Percentiles rank a stretch among this genome's conserved stretches.
Evolutionary conservation across 306 rosid species (phyloP).

Genomic region (Vicia villosa): DNA sequence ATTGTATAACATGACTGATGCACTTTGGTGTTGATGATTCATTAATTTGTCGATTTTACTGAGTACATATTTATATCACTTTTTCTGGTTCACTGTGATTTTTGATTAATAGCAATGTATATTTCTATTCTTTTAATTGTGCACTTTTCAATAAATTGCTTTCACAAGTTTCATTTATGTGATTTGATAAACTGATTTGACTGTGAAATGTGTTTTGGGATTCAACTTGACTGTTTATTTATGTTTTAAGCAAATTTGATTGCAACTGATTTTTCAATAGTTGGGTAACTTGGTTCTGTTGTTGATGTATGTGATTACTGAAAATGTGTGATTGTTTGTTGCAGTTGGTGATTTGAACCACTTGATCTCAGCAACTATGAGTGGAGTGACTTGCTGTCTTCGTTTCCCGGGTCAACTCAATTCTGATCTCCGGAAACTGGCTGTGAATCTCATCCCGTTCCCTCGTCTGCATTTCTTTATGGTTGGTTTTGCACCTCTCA

Average conservation of each 20-base stretch:
- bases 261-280: neutral
- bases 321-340: slow-evolving; percentile 21
- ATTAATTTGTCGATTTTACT: neutral
- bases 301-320: neutral
- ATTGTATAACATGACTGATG: neutral
- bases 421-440: slow-evolving; percentile 58
- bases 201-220: neutral
- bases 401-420: slow-evolving; percentile 63
- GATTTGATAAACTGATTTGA: neutral
- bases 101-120: neutral
- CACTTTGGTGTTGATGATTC: neutral
- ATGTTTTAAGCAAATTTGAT: neutral
- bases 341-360: slow-evolving; percentile 66
- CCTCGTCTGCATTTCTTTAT: slow-evolving; percentile 62
- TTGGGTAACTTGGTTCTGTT: slow-evolving; percentile 10
- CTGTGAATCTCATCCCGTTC: slow-evolving; percentile 60
- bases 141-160: too few relatives aligned
- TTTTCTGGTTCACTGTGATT: neutral
- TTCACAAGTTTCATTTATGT: neutral
- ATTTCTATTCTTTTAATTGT: too few relatives aligned
- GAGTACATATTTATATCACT: neutral
- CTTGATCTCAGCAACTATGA: slow-evolving; percentile 65
- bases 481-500: slow-evolving; percentile 63
- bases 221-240: neutral
- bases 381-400: slow-evolving; percentile 64